phyloP scores from a whole-genome alignment of 495 filamentous ascomycete species.

The Aspergillus steynii region DNA sequence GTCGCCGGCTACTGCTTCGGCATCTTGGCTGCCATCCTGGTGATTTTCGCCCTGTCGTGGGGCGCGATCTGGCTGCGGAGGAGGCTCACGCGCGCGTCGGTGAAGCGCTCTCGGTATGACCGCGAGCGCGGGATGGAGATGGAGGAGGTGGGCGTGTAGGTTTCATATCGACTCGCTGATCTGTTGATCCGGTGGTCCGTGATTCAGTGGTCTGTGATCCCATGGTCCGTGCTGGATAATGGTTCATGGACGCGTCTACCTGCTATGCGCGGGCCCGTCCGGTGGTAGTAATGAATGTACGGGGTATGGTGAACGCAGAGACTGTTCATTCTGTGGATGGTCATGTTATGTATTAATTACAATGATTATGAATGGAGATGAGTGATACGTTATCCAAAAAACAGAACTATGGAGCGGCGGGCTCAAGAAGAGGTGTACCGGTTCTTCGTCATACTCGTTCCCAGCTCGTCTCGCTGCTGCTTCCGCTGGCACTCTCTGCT shows the following conservation, averaged over 20 bases:
- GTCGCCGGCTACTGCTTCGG: slow-evolving; percentile 53
- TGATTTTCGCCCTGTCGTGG: slow-evolving; percentile 62
- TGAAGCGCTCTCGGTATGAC: slow-evolving; percentile 32
- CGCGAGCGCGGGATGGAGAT: slow-evolving; percentile 8
- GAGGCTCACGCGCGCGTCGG: slow-evolving; percentile 34
- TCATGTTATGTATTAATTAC: not conserved
- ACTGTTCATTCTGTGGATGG: not conserved
- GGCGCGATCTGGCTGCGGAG: slow-evolving; percentile 53
- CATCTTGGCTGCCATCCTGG: slow-evolving; percentile 60
- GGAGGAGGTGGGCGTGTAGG: slow-evolving; percentile 8
- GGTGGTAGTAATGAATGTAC: not conserved
- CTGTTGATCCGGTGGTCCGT: too few species aligned
- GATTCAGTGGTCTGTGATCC: too few species aligned
- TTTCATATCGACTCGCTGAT: too few species aligned
- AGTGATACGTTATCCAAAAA: slow-evolving; percentile 6
- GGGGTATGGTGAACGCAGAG: not conserved
- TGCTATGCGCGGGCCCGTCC: not conserved
- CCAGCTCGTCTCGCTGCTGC: slow-evolving; percentile 42
- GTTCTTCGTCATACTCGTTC: slow-evolving; percentile 30
- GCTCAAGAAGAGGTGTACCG: not conserved
- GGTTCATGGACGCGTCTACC: not conserved
- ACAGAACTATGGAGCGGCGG: slow-evolving; percentile 1
- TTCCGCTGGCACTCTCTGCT: slow-evolving; percentile 29
- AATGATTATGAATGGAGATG: not conserved
- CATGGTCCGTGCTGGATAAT: not conserved